Evolutionary conservation across 768 basidiomycete species (phyloP).

Genomic region (Lentinula lateritia): DNA sequence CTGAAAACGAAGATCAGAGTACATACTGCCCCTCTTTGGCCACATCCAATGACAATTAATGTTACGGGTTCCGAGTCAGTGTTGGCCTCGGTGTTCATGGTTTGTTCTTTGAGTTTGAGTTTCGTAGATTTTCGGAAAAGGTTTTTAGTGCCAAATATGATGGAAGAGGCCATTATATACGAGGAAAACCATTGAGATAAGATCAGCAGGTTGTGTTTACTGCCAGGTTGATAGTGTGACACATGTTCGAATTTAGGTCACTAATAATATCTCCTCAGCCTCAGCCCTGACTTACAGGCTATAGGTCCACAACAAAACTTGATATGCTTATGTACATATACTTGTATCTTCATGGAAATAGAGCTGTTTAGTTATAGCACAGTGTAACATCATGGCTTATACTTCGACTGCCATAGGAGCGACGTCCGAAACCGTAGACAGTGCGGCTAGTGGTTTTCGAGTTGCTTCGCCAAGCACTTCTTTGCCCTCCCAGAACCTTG

Average conservation of each 20-base stretch:
- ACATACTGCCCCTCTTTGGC: slow-evolving; percentile 71
- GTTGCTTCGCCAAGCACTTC: slow-evolving; percentile 50
- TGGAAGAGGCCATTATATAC: slow-evolving; percentile 12
- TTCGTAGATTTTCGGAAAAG: slow-evolving; percentile 28
- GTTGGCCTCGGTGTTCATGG: slow-evolving; percentile 11
- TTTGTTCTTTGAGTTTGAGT: slow-evolving; percentile 18
- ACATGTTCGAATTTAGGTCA: slow-evolving; percentile 8
- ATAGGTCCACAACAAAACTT: too few species aligned
- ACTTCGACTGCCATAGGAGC: slow-evolving; percentile 45
- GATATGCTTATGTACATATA: too few species aligned
- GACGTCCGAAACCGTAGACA: slow-evolving; percentile 25
- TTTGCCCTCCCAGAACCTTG: slow-evolving; percentile 84
- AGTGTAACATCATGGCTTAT: slow-evolving; percentile 15
- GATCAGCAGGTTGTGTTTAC: slow-evolving; percentile 65
- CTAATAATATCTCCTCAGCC: too few species aligned
- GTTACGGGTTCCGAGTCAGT: slow-evolving; percentile 43
- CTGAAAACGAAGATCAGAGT: not conserved
- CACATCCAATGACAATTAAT: slow-evolving; percentile 76
- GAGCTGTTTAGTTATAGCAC: too few species aligned
- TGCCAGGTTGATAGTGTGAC: slow-evolving; percentile 44
- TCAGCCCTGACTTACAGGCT: too few species aligned
- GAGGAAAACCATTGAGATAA: slow-evolving; percentile 55
- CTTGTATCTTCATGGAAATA: too few species aligned
- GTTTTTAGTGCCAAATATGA: slow-evolving; percentile 26
- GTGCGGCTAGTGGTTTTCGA: slow-evolving; percentile 18